phyloP scores from a whole-genome alignment of 176 grass and related monocot genomes.

The Canna indica region DNA sequence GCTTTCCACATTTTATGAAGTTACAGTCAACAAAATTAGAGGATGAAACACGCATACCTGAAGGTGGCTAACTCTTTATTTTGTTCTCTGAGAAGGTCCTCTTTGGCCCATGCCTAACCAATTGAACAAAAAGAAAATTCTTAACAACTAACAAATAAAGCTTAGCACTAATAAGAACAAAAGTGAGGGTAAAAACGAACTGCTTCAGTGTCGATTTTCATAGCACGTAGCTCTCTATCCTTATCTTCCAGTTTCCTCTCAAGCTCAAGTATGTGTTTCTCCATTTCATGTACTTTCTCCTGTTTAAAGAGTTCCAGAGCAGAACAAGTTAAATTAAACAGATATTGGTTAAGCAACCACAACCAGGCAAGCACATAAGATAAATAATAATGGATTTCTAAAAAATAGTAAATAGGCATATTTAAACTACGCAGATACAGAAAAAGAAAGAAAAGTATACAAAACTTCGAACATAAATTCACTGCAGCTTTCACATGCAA shows the following conservation, averaged over 20 bases:
- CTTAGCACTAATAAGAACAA: not conserved
- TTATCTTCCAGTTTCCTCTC: slow-evolving; percentile 81
- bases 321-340: not conserved
- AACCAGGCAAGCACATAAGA: not conserved
- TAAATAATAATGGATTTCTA: not conserved
- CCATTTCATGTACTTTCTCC: slow-evolving; percentile 93
- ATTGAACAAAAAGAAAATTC: slow-evolving; percentile 13
- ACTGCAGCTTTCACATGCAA: not conserved
- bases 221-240: slow-evolving; percentile 58
- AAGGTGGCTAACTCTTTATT: slow-evolving; percentile 77
- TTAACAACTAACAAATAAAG: slow-evolving; percentile 6
- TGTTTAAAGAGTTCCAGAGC: slow-evolving; percentile 20
- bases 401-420: not conserved
- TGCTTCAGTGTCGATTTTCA: slow-evolving; percentile 89
- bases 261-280: slow-evolving; percentile 75
- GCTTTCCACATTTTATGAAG: slow-evolving; percentile 2
- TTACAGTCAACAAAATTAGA: not conserved
- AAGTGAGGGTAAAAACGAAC: slow-evolving; percentile 35
- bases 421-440: not conserved
- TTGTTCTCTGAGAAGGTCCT: slow-evolving; percentile 94
- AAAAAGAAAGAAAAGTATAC: not conserved
- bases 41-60: slow-evolving; percentile 38
- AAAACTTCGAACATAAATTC: not conserved
- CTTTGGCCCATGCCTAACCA: slow-evolving; percentile 85
- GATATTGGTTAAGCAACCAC: not conserved